These are phyloP conservation scores for Thelephora ganbajun DNA, from an alignment of 768 basidiomycete genomes.

Conservation along the genomic window DNA sequence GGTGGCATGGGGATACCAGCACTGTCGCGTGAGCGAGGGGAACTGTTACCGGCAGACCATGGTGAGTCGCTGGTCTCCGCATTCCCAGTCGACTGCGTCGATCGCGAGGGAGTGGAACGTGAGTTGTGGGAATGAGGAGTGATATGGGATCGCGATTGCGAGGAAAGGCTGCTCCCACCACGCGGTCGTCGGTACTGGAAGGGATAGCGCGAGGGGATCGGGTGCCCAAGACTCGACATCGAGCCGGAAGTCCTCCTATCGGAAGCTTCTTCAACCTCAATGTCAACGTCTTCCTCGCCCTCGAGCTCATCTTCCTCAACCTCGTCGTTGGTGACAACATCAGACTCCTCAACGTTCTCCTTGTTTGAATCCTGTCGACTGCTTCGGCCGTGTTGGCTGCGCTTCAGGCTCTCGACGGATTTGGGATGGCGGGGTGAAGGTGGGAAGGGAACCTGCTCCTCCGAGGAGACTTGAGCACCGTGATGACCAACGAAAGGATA, in stretches of 20 bases:
- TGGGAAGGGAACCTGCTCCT: slow-evolving; percentile 66
- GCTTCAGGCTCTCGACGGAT: slow-evolving; percentile 11
- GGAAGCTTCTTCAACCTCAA: slow-evolving; percentile 35
- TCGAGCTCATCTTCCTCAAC: slow-evolving; percentile 24
- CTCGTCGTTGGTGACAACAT: slow-evolving; percentile 25
- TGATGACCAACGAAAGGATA: slow-evolving; percentile 55
- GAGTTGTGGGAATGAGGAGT: slow-evolving; percentile 10
- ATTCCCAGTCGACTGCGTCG: slow-evolving; percentile 52
- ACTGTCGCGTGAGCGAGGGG: slow-evolving; percentile 9
- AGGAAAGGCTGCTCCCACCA: slow-evolving; percentile 22
- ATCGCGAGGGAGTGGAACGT: slow-evolving; percentile 22
- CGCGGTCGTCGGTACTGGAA: slow-evolving; percentile 47
- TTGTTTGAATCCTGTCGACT: slow-evolving; percentile 8
- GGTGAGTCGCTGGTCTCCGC: slow-evolving; percentile 48
- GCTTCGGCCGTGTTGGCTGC: not conserved
- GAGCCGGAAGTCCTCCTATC: slow-evolving; percentile 57
- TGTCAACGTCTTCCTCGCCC: slow-evolving; percentile 18
- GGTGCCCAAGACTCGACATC: slow-evolving; percentile 76
- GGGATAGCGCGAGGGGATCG: slow-evolving; percentile 55
- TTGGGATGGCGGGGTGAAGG: slow-evolving; percentile 35
- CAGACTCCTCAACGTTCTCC: slow-evolving; percentile 15
- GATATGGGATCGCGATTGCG: slow-evolving; percentile 18
- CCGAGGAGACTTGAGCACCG: slow-evolving; percentile 45
- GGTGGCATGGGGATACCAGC: slow-evolving; percentile 33
- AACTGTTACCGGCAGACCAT: slow-evolving; percentile 25